Evolutionary conservation across 2,329 filamentous ascomycete genomes (phyloP).

Genomic region (Bimuria novae-zelandiae): DNA sequence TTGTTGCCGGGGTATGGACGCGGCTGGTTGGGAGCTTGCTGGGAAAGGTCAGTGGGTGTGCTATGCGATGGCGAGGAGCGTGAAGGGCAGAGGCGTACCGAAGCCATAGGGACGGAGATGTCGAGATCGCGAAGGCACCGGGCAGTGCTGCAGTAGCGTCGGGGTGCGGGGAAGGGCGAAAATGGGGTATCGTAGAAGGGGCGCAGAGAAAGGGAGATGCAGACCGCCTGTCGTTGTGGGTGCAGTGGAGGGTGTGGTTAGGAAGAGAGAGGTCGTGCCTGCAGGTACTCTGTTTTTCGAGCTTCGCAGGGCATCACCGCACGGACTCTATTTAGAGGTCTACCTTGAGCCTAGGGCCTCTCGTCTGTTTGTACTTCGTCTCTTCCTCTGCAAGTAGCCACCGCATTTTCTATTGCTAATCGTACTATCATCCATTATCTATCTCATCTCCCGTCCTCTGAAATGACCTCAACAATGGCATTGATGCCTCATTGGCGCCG

Average conservation of each 20-base stretch:
- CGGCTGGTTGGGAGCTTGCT: slow-evolving; percentile 57
- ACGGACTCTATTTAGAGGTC: background rate
- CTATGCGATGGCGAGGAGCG: slow-evolving; percentile 10
- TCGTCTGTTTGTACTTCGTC: background rate
- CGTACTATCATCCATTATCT: background rate
- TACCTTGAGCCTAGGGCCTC: too few relatives aligned
- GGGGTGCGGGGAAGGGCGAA: background rate
- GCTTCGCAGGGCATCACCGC: slow-evolving; percentile 12
- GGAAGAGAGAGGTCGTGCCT: slow-evolving; percentile 19
- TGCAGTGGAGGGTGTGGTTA: slow-evolving; percentile 9
- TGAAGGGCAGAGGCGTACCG: slow-evolving; percentile 30
- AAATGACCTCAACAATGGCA: background rate
- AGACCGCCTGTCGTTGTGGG: slow-evolving; percentile 4
- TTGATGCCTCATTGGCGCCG: background rate
- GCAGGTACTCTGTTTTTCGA: slow-evolving; percentile 38
- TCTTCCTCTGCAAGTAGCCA: background rate
- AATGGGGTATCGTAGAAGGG: background rate
- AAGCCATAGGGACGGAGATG: slow-evolving; percentile 37
- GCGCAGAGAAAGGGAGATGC: slow-evolving; percentile 10
- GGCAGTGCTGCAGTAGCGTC: slow-evolving; percentile 22
- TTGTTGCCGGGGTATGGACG: slow-evolving; percentile 54
- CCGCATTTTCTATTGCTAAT: background rate
- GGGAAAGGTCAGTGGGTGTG: slow-evolving; percentile 28
- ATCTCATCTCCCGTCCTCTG: background rate
- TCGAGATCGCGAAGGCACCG: slow-evolving; percentile 12